Evolutionary conservation across 2,329 filamentous ascomycete species (phyloP), one percentile per base, ranked within the genome.

Genomic region (Fusarium sarcochroum): DNA sequence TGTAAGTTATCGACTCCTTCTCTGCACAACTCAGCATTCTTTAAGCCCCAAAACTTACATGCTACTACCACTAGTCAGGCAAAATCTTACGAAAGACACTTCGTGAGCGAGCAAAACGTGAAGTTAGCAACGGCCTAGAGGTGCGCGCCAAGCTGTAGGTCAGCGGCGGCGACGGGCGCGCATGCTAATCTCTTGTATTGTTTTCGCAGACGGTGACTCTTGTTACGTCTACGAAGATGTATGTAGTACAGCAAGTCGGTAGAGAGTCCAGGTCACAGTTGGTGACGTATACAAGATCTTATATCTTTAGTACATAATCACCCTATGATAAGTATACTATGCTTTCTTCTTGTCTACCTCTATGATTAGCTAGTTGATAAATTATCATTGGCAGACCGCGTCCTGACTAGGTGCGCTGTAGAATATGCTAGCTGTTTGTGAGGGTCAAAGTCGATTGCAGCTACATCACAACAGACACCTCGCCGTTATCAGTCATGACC

Each of bases 81-180:
- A 92, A 92, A 80, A 91, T 92, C 55, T 74, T 91, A 58, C 81
- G 90, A 47, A 90, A 87, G 71, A 65, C 82, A 4, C 79, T 91
- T 40, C 81, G 87, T 58, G 88, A 91, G 4, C 80, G 82, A 68
- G 89, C 88, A 18, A 81, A 82, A 53, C 78, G 79, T 59, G 87
- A 90, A 74, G 81, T 86, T 14, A 81, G 79, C 53, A 78, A 83
- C 63, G 72, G 74, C 45, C 78, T 66, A 50, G 71, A 74, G 63
- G 66, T 75, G 71, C 73, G 72, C 63, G 72, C 73, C 63, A 75
- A 75, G 70, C 71, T 75, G 49, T 75, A 68, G 72, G 71, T 65
- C 63, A 68, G 72, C 63, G 67, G 65, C 68, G 63, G 54, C 66
- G 56, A 57, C 59, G 62, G 54, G 66, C 52, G 66, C 68, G 59